Conservation (phyloP, 345 rosid genomes). For the Brassica incana region DNA sequence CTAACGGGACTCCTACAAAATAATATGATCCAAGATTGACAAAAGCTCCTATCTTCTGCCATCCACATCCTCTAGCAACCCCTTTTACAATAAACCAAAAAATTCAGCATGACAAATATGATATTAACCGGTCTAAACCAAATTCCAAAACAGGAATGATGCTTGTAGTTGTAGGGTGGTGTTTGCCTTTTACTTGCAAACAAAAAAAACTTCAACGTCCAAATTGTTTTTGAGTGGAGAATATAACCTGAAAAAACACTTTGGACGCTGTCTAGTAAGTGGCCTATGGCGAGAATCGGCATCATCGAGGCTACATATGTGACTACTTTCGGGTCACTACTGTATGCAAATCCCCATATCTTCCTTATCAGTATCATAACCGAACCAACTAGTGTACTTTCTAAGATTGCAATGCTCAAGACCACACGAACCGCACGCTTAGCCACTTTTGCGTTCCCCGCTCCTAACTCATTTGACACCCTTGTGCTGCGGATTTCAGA, state of each 20-base stretch:
- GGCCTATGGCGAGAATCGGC: slow-evolving; percentile 39
- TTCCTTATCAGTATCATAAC: slow-evolving; percentile 41
- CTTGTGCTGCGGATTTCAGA: slow-evolving; percentile 43
- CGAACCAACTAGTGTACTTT: slow-evolving; percentile 47
- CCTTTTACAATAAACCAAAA: slow-evolving; percentile 32
- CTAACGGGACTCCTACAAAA: slow-evolving; percentile 47
- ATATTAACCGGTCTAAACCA: slow-evolving; percentile 2
- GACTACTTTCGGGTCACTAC: slow-evolving; percentile 41
- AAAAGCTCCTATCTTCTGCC: slow-evolving; percentile 52
- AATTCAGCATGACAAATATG: neutral
- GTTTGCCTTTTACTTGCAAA: slow-evolving; percentile 16
- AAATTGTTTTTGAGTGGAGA: neutral
- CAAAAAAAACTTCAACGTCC: neutral
- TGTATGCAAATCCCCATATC: slow-evolving; percentile 50
- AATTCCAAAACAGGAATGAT: neutral
- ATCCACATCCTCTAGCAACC: slow-evolving; percentile 57
- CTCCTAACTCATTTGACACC: slow-evolving; percentile 70
- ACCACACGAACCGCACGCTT: slow-evolving; percentile 48
- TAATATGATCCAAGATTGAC: slow-evolving; percentile 51
- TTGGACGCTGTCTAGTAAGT: slow-evolving; percentile 46
- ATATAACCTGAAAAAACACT: slow-evolving; percentile 47
- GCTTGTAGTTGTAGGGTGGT: neutral
- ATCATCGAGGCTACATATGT: slow-evolving; percentile 41
- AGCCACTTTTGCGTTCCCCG: slow-evolving; percentile 48
- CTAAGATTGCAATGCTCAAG: slow-evolving; percentile 44